Evolutionary conservation across 345 rosid species (phyloP).

Genomic region (Anacardium occidentale): DNA sequence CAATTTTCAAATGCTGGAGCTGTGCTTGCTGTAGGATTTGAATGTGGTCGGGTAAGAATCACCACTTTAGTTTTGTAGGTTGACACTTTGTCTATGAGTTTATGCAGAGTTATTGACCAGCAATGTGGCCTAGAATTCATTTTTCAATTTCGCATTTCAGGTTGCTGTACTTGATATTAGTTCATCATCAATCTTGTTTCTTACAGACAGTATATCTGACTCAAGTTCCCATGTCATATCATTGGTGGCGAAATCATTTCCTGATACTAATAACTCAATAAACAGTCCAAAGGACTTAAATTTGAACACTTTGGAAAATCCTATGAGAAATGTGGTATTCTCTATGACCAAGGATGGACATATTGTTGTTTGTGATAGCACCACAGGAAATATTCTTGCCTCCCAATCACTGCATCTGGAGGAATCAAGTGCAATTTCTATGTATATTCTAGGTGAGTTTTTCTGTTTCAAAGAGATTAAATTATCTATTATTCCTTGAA

Average conservation of each 20-base stretch:
- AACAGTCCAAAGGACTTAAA: slow-evolving; percentile 33
- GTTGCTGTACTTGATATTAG: slow-evolving; percentile 73
- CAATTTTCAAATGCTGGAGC: slow-evolving; percentile 50
- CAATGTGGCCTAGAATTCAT: slow-evolving; percentile 13
- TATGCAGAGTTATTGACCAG: neutral
- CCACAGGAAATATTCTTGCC: slow-evolving; percentile 46
- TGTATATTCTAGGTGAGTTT: slow-evolving; percentile 68
- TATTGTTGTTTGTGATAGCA: slow-evolving; percentile 54
- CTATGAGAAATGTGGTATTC: slow-evolving; percentile 37
- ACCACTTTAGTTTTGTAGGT: slow-evolving; percentile 7
- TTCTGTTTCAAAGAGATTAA: slow-evolving; percentile 13
- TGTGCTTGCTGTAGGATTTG: slow-evolving; percentile 77
- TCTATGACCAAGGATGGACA: slow-evolving; percentile 63
- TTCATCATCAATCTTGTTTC: slow-evolving; percentile 52
- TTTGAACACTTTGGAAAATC: slow-evolving; percentile 32
- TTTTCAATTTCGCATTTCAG: slow-evolving; percentile 49
- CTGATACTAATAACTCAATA: slow-evolving; percentile 28
- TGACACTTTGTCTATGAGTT: neutral
- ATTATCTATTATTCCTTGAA: slow-evolving; percentile 16
- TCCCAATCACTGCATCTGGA: slow-evolving; percentile 37
- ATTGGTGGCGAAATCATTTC: slow-evolving; percentile 43
- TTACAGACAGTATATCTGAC: slow-evolving; percentile 53
- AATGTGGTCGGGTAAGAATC: slow-evolving; percentile 68
- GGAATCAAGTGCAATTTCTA: slow-evolving; percentile 50
- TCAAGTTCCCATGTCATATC: slow-evolving; percentile 56